Evolutionary conservation across 441 rosid species (phyloP), one percentile per base, ranked within the genome.

Genomic region (Erysimum pusillum): DNA sequence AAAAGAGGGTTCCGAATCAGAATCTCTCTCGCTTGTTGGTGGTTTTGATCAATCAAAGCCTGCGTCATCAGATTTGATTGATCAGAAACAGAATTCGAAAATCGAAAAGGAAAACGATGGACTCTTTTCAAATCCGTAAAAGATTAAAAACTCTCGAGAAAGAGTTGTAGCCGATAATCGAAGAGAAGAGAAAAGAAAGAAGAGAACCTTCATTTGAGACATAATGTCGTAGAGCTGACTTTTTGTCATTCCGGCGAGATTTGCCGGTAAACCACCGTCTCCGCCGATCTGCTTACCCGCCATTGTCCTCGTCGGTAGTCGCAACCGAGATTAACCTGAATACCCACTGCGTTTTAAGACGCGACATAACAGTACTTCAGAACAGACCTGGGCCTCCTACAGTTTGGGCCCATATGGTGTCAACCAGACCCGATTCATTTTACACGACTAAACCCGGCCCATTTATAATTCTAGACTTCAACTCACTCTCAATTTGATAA

Each of bases 41-140:
- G 90, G 79, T 95, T 95, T 90, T 93, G 96, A 73, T 93, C 99
- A 57, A 94, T 94, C 74, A 95, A 81, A 15, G 88, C 53, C 99
- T 94, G 83, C 51, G 25, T 10, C 73, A 64, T 51, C 38, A 45
- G 17, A 52, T 54, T 70, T 20, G 25, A 53, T 36, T 61, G 3
- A 66, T 56, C 44, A 35, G 51, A 56, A 28, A 54, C 34, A 41
- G 17, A 39, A 48, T 12, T n/a, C 11, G 11, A 31, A 17, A 9
- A 31, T 11, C 6, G 8, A 4, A 53, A 9, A 42, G 2, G 6
- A n/a, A 17, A 41, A 34, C 7, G 0, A 8, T 6, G n/a, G 7
- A 10, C 54, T 59, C 59, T 28, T 12, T 48, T 38, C 70, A 22
- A 53, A 63, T 75, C 63, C 36, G 28, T 18, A 14, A 51, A 11